Evolutionary conservation across 345 rosid species (phyloP), one percentile per base, ranked within the genome.

Genomic region (Eutrema japonicum): DNA sequence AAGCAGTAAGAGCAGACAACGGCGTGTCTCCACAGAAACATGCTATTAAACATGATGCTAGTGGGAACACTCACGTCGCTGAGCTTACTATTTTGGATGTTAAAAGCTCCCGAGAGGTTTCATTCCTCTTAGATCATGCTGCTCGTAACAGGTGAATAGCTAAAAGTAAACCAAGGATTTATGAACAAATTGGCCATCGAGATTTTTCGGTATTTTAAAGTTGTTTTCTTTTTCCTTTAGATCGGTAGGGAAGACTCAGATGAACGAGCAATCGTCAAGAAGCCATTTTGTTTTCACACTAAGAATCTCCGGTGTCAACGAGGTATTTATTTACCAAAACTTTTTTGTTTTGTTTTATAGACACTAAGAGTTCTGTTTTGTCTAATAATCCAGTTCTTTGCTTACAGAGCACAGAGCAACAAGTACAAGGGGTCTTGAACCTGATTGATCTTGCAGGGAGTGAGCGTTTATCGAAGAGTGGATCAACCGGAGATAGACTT

Each of bases 381-480:
- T n/a, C n/a, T n/a, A n/a, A n/a, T n/a, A n/a, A n/a, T n/a, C n/a
- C n/a, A n/a, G n/a, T n/a, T n/a, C n/a, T n/a, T n/a, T n/a, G n/a
- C 1, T 52, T 33, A 16, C 66, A 95, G 99, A 84, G 90, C 81
- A 95, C 96, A 4, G 99, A 95, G 71, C 99, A 95, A 76, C 96
- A 92, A 80, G 92, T 88, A 60, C 99, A 95, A 83, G 96, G 99
- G 16, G 85, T 95, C 66, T 67, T 95, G 86, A 95, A 95, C 87
- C 92, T 95, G 42, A 92, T 95, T 66, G 99, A 95, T 85, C 96
- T 95, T 73, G 99, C 99, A 45, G 99, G 99, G 58, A 95, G 99
- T 49, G 99, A 95, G 79, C 97, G 99, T 22, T 93, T 95, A 50
- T 88, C 96, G 0, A 95, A 86, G 86, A 95, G 99, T 75, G 96